Evolutionary conservation across 1,139 yeast genomes (phyloP).

Genomic region (Candida neerlandica): DNA sequence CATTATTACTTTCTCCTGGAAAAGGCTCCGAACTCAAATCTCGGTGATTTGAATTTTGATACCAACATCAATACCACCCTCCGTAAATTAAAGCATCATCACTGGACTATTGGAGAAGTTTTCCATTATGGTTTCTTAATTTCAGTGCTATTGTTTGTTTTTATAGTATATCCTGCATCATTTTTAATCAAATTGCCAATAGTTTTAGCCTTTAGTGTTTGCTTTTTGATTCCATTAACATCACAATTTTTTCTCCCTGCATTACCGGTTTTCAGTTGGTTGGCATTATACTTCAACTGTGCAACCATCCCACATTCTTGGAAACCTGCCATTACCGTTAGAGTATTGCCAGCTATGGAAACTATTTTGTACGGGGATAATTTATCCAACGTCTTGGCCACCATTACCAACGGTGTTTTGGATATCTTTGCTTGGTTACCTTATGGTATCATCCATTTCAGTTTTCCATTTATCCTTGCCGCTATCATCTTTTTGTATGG

Average conservation of each 20-base stretch:
- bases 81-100: constrained; percentile 49
- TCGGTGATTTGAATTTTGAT: constrained; percentile 62
- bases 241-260: constrained; percentile 86
- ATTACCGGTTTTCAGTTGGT: constrained; percentile 87
- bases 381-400: constrained; percentile 81
- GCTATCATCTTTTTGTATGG: constrained; percentile 79
- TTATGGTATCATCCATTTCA: constrained; percentile 88
- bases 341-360: constrained; percentile 91
- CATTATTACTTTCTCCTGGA: constrained; percentile 59
- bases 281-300: constrained; percentile 78
- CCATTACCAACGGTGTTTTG: constrained; percentile 63
- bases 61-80: constrained; percentile 56
- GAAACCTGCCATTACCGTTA: constrained; percentile 90
- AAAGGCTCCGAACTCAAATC: constrained; percentile 53
- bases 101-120: constrained; percentile 48
- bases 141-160: constrained; percentile 53
- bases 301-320: constrained; percentile 73
- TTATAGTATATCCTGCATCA: constrained; percentile 54
- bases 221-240: constrained; percentile 70
- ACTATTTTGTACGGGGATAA: constrained; percentile 94
- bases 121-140: constrained; percentile 55
- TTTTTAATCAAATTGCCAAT: constrained; percentile 49
- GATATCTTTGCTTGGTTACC: constrained; percentile 96
- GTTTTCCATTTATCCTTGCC: constrained; percentile 88
- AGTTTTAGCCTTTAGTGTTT: constrained; percentile 33